Percentiles rank a stretch among this genome's conserved stretches.
These are phyloP conservation scores for Penicillium verrucosum DNA, from an alignment of 2,329 filamentous ascomycete species.

Conservation along the genomic window DNA sequence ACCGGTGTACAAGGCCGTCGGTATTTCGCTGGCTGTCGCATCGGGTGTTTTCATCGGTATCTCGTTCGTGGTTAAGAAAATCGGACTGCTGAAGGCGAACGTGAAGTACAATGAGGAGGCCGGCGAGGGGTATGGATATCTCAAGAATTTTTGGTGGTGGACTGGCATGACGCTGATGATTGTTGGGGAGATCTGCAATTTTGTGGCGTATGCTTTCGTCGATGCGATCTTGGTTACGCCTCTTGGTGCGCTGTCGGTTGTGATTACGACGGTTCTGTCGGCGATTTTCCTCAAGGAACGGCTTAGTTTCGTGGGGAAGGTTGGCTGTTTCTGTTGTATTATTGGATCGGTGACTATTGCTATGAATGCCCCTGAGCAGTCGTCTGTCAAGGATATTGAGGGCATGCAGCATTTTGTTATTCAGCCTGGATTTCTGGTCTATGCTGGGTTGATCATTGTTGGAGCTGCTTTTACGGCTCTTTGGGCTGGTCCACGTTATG, in stretches of 20 bases:
- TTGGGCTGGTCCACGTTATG: constrained; percentile 81
- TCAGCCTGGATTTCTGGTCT: constrained; percentile 78
- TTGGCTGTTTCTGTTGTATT: constrained; percentile 93
- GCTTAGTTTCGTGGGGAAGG: constrained; percentile 91
- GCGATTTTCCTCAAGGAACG: constrained; percentile 95
- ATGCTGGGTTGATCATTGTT: constrained; percentile 76
- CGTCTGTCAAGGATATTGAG: constrained; percentile 81
- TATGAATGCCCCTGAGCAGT: constrained; percentile 84
- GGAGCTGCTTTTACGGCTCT: constrained; percentile 69
- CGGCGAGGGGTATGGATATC: constrained; percentile 93
- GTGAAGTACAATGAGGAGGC: constrained; percentile 94
- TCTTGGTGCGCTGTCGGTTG: constrained; percentile 84
- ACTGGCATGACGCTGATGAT: constrained; percentile 95
- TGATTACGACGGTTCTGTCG: constrained; percentile 85
- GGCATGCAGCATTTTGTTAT: constrained; percentile 89
- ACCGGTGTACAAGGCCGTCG: constrained; percentile 74
- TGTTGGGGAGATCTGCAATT: constrained; percentile 92
- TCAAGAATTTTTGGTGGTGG: constrained; percentile 97
- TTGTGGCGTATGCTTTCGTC: constrained; percentile 93
- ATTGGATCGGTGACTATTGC: constrained; percentile 91
- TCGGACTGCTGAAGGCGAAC: constrained; percentile 85
- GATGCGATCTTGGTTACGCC: constrained; percentile 95
- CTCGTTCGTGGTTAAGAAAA: constrained; percentile 94
- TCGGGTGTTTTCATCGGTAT: constrained; percentile 91
- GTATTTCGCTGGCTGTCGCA: constrained; percentile 77